Base-by-base conservation (phyloP, 176 grass and related monocot species). In the Tillandsia leiboldiana region DNA sequence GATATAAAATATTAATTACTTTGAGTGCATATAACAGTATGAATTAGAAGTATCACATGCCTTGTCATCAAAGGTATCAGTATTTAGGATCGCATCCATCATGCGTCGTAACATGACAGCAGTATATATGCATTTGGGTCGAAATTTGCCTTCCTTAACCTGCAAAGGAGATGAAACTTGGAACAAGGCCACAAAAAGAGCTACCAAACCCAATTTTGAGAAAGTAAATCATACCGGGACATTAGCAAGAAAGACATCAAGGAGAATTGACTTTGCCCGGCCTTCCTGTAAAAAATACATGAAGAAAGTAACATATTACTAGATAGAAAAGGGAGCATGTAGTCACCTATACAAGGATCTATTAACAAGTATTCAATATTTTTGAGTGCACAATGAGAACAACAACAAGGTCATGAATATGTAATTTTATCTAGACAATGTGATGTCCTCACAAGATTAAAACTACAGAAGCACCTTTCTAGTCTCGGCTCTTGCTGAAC, bases 31-130 rank as follows among this genome's bases (percentile, higher is more conserved):
- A 56, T 12, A 4, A n/a, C 12, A 56, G n/a, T 12, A 54, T n/a
- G 15, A 56, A 11, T 56, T 56, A 12, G 47, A 13, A 11, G 47
- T 17, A 2, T 23, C 71, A 78, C 73, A 80, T 76, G 83, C 93
- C 89, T 96, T 97, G 63, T 97, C 93, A 90, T 97, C 93, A 77
- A 97, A 87, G 56, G 84, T 90, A 24, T 97, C 86, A 63, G 83
- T 28, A 77, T 97, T 90, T 22, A 97, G 65, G 53, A 90, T 87
- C 49, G 93, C 93, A 70, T 92, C 93, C 70, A 97, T 72, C 93
- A 97, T 92, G 69, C 93, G 86, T 76, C 89, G 84, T 70, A 97
- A 83, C 93, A 97, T 97, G 59, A 97, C 77, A 49, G 79, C 89
- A 69, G 89, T 72, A 76, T 97, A 92, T 81, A 97, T 87, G 65